phyloP scores from a whole-genome alignment of 192 early-diverging fungal genomes.

The Powellomyces hirtus region DNA sequence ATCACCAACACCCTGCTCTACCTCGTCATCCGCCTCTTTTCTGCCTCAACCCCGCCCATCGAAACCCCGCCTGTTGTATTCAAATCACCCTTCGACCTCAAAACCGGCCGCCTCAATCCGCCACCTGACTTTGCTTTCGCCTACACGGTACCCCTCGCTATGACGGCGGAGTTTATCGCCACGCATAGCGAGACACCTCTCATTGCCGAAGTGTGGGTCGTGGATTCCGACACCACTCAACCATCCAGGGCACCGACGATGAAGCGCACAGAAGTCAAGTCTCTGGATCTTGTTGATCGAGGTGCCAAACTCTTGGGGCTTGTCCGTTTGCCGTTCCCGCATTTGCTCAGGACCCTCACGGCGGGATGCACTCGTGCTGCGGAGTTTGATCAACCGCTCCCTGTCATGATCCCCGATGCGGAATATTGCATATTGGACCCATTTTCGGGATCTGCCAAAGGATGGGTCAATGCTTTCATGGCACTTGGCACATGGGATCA shows the following conservation, averaged over 20 bases:
- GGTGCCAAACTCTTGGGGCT: slow-evolving; percentile 23
- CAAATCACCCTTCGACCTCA: slow-evolving; percentile 38
- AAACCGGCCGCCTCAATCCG: slow-evolving; percentile 30
- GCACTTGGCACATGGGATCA: slow-evolving; percentile 42
- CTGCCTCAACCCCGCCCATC: slow-evolving; percentile 19
- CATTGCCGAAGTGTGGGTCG: slow-evolving; percentile 37
- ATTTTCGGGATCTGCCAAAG: slow-evolving; percentile 35
- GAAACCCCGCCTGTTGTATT: slow-evolving; percentile 38
- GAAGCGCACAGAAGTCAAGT: not conserved
- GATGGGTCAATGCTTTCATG: slow-evolving; percentile 39
- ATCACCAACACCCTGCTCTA: slow-evolving; percentile 15
- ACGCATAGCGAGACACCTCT: slow-evolving; percentile 20
- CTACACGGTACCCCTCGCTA: slow-evolving; percentile 37
- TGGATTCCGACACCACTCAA: not conserved
- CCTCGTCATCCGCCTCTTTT: slow-evolving; percentile 35
- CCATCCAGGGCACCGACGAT: not conserved
- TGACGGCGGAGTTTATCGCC: slow-evolving; percentile 28
- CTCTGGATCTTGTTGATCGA: not conserved
- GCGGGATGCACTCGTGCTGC: not conserved
- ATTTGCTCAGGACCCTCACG: slow-evolving; percentile 8
- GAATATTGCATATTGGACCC: slow-evolving; percentile 47
- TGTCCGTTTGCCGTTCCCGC: slow-evolving; percentile 17
- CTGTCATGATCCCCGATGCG: slow-evolving; percentile 39
- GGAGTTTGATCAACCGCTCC: not conserved
- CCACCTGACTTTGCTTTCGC: slow-evolving; percentile 37